A percentile compares a stretch with the other conserved stretches of the same genome.
These are phyloP conservation scores for Irpex sp. DNA, from an alignment of 1,284 basidiomycete species.

Conservation along the genomic window DNA sequence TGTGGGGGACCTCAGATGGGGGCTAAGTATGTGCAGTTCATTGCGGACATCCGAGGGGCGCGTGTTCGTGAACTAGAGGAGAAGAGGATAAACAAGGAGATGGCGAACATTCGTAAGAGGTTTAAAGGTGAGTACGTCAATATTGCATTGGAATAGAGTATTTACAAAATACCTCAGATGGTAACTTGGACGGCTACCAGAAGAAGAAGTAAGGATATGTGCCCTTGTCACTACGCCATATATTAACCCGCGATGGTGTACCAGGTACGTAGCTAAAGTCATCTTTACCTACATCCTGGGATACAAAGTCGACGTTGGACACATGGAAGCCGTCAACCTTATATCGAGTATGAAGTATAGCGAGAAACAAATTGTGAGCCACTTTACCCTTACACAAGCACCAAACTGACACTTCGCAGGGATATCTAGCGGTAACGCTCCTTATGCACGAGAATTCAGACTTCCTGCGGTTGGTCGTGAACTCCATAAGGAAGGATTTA, in stretches of 20 bases:
- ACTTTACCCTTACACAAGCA: not conserved
- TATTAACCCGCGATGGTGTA: conserved; percentile 8
- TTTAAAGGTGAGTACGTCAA: conserved; percentile 74
- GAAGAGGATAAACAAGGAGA: conserved; percentile 98
- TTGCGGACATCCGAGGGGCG: conserved; percentile 95
- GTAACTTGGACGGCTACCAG: conserved; percentile 96
- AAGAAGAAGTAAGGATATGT: conserved; percentile 86
- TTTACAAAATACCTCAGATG: conserved; percentile 55
- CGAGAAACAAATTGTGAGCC: conserved; percentile 96
- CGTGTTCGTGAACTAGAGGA: conserved; percentile 89
- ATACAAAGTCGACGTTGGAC: conserved; percentile 98
- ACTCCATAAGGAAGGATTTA: conserved; percentile 96
- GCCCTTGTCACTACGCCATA: conserved; percentile 6
- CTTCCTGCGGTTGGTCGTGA: conserved; percentile 92
- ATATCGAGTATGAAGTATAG: conserved; percentile 96
- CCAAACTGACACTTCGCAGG: conserved; percentile 43
- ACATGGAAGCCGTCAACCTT: conserved; percentile 99
- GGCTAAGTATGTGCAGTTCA: conserved; percentile 65
- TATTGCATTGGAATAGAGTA: not conserved
- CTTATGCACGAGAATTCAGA: conserved; percentile 99
- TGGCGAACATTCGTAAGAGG: conserved; percentile 99
- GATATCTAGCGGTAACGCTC: conserved; percentile 95
- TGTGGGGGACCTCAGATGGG: too few species aligned
- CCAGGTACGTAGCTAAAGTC: conserved; percentile 91
- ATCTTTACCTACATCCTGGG: conserved; percentile 99